These are phyloP conservation scores for Cyamopsis tetragonoloba DNA, from an alignment of 306 rosid species.

Conservation along the genomic window DNA sequence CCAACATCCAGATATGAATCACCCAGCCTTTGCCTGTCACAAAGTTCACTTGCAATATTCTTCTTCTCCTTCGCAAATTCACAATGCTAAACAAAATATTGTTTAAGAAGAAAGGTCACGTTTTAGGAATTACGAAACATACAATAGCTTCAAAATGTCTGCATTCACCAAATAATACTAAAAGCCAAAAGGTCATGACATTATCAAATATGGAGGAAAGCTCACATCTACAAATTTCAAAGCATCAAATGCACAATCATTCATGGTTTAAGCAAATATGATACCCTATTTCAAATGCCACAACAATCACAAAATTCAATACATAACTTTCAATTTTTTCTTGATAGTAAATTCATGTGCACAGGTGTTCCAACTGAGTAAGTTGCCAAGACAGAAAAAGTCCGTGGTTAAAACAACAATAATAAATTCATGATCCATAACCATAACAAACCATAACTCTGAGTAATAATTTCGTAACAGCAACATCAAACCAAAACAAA, in stretches of 20 bases:
- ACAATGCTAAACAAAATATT: conserved; percentile 50
- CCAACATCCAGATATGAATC: conserved; percentile 72
- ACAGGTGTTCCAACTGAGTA: conserved; percentile 1
- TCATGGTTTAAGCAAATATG: conserved; percentile 13
- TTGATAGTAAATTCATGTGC: conserved; percentile 12
- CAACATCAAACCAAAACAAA: not conserved
- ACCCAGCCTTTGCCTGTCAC: conserved; percentile 69
- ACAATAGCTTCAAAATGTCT: conserved; percentile 21
- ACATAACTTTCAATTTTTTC: conserved; percentile 3
- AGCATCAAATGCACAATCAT: not conserved
- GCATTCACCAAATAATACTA: conserved; percentile 16
- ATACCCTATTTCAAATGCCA: conserved; percentile 5
- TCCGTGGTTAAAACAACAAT: not conserved
- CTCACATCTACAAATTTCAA: not conserved
- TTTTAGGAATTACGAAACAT: conserved; percentile 11
- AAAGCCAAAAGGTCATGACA: not conserved
- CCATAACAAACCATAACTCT: not conserved
- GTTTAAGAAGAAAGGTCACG: conserved; percentile 25
- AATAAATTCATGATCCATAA: not conserved
- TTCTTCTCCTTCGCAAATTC: conserved; percentile 81
- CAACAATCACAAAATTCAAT: conserved; percentile 6
- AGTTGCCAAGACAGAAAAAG: not conserved
- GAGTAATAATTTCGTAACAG: not conserved
- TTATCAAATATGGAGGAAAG: conserved; percentile 9
- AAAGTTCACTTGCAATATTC: conserved; percentile 56